Evolutionary conservation across 1,284 basidiomycete genomes (phyloP).

Genomic region (Meira nashicola): DNA sequence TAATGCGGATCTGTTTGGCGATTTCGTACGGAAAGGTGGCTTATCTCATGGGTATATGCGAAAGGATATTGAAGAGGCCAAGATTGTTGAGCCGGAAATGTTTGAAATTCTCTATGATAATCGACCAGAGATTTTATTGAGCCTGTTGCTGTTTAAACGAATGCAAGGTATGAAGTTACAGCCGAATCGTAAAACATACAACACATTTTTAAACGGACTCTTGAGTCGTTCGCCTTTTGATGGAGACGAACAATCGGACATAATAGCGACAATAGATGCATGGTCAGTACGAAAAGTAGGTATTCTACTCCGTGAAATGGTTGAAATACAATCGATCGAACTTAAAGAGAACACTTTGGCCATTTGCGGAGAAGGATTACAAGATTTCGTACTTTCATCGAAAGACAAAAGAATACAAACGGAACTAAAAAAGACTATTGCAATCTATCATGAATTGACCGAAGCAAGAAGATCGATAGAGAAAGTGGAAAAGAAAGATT

Average conservation of each 20-base stretch:
- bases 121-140: constrained; percentile 20
- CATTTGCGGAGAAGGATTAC: no score
- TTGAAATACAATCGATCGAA: background rate
- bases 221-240: background rate
- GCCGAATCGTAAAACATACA: constrained; percentile 19
- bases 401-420: no score
- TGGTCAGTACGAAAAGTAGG: no score
- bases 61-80: background rate
- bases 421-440: no score
- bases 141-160: constrained; percentile 27
- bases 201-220: constrained; percentile 11
- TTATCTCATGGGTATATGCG: constrained; percentile 14
- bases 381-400: no score
- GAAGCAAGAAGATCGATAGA: no score
- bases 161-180: constrained; percentile 22
- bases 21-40: constrained; percentile 12
- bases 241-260: no score
- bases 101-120: background rate
- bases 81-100: constrained; percentile 8
- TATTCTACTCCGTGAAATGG: background rate
- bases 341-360: background rate
- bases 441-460: no score
- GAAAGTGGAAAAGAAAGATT: no score
- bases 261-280: no score
- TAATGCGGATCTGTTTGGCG: constrained; percentile 18